Conservation (phyloP, 306 rosid genomes). For the Morella rubra region DNA sequence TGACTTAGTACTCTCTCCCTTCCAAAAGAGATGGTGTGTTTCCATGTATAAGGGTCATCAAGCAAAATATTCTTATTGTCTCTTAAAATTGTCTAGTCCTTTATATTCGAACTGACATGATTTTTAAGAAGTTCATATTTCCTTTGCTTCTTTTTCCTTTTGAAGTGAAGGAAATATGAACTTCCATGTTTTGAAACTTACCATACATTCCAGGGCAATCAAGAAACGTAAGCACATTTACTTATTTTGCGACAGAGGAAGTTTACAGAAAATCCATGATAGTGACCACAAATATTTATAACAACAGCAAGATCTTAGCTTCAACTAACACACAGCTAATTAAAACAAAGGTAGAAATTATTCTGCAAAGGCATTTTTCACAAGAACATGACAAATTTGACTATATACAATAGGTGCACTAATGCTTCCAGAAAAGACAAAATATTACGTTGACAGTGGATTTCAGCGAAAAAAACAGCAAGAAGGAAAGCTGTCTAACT, state of each 20-base stretch:
- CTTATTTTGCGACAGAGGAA: not conserved
- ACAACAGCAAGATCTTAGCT: conserved; percentile 2
- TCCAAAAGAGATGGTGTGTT: not conserved
- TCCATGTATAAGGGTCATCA: not conserved
- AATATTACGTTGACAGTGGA: too few relatives aligned
- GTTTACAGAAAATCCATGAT: not conserved
- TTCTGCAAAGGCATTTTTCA: too few relatives aligned
- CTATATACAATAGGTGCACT: too few relatives aligned
- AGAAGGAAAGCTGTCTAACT: too few relatives aligned
- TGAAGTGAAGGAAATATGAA: not conserved
- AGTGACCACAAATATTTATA: not conserved
- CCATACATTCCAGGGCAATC: not conserved
- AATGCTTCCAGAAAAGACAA: too few relatives aligned
- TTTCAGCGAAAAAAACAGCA: too few relatives aligned
- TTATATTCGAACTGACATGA: not conserved
- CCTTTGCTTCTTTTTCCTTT: not conserved
- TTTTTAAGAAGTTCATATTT: not conserved
- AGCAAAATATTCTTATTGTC: not conserved
- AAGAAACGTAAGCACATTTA: not conserved
- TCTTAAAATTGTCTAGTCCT: not conserved
- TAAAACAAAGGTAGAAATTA: too few relatives aligned
- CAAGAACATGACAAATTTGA: too few relatives aligned
- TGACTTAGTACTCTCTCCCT: not conserved
- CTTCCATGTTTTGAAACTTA: not conserved
- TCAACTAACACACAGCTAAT: not conserved